Evolutionary conservation across 208 protist species (phyloP), one percentile per base, ranked within the genome.

Genomic region (Acanthamoeba healyi): DNA sequence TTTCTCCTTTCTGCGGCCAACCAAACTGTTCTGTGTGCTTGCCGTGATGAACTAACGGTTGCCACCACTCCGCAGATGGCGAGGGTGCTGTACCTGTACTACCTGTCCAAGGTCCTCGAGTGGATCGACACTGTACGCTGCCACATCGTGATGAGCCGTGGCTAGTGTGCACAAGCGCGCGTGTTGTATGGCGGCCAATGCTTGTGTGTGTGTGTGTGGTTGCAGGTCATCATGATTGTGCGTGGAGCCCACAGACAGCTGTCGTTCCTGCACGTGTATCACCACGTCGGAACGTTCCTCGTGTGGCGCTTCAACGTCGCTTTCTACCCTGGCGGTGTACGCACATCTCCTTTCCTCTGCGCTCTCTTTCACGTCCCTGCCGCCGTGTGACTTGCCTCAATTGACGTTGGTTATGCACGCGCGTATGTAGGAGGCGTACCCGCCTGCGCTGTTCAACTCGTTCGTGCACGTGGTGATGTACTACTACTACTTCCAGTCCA

Each of bases 381-480:
- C 7, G 19, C n/a, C 34, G 63, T 12, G 5, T 12, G 29, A 36
- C 36, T 5, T 38, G 1, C 34, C 2, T 38, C 63, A 40, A 10
- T 1, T 6, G 17, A 70, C 61, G 15, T 61, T 12, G 15, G 54
- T n/a, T n/a, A n/a, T n/a, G n/a, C n/a, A n/a, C n/a, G n/a, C n/a
- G n/a, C n/a, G n/a, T 19, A 54, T 54, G 22, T n/a, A 79, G 67
- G 67, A 79, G 67, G n/a, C 67, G 6, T 79, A 79, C 22, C 67
- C 67, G 67, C 29, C 67, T 10, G 67, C 67, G 0, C 67, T 79
- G 36, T 46, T 79, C 65, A 95, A 96, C 94, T 95, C 94, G 51
- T 22, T 87, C 26, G 95, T 96, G 46, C 95, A 96, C 77, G 90
- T 96, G 29, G 29, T 96, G 42, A 96, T 96, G 95, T 96, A 96